These are phyloP conservation scores for Trametes sanguinea DNA, from an alignment of 768 basidiomycete species.

Conservation along the genomic window DNA sequence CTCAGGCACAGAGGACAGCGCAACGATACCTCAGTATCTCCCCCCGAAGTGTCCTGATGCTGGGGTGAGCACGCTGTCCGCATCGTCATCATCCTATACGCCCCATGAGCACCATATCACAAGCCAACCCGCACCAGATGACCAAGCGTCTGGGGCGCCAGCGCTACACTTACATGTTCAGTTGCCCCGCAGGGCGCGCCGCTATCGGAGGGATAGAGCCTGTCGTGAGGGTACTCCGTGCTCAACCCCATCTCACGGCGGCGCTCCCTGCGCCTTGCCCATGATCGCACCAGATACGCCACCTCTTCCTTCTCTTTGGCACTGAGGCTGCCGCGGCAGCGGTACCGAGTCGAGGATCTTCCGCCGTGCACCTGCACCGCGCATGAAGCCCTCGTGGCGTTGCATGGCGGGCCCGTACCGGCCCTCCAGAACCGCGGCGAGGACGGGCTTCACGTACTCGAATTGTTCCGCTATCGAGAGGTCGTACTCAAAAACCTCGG, in stretches of 20 bases:
- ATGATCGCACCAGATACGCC: conserved; percentile 34
- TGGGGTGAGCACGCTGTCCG: conserved; percentile 18
- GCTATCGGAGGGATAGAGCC: not conserved
- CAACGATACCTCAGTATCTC: conserved; percentile 23
- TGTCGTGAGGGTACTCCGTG: conserved; percentile 13
- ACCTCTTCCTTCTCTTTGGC: conserved; percentile 41
- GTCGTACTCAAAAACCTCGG: conserved; percentile 43
- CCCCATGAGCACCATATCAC: conserved; percentile 5
- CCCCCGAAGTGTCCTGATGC: conserved; percentile 14
- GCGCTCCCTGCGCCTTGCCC: conserved; percentile 32
- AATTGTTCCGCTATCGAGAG: conserved; percentile 61
- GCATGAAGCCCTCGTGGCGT: conserved; percentile 57
- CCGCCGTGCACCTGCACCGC: conserved; percentile 52
- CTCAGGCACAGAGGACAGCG: not conserved
- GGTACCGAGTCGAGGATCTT: conserved; percentile 37
- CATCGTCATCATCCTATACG: conserved; percentile 9
- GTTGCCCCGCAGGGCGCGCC: not conserved
- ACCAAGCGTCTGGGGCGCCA: not conserved
- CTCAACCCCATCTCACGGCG: conserved; percentile 25
- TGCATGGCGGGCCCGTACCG: conserved; percentile 52
- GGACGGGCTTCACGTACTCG: conserved; percentile 62
- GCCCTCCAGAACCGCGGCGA: conserved; percentile 59
- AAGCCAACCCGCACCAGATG: not conserved
- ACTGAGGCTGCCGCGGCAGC: conserved; percentile 41
- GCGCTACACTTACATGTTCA: conserved; percentile 5